These are phyloP conservation scores for Chaetomium sp. DNA, from an alignment of 2,329 filamentous ascomycete species.

Conservation along the genomic window DNA sequence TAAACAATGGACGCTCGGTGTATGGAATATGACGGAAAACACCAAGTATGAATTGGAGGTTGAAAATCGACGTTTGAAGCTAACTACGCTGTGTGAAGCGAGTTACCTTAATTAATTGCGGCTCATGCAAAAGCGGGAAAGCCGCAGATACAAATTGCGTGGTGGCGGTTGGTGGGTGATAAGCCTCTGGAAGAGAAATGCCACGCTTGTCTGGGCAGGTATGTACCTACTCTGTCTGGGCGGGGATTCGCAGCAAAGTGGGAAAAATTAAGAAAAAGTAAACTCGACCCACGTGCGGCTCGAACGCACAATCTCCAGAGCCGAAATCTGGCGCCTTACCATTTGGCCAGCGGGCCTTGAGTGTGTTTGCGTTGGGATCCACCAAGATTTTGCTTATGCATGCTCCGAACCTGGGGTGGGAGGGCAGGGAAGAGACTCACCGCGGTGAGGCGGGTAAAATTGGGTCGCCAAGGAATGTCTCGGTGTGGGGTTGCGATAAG, in stretches of 20 bases:
- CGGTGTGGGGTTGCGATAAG: slow-evolving; percentile 16
- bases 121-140: background rate
- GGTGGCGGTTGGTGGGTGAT: background rate
- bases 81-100: background rate
- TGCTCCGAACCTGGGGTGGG: background rate
- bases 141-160: background rate
- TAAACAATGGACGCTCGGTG: no score
- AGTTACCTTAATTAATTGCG: background rate
- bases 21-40: no score
- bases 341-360: slow-evolving; percentile 24
- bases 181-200: no score
- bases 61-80: background rate
- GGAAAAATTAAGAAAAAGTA: slow-evolving; percentile 6
- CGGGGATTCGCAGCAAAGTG: background rate
- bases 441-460: slow-evolving; percentile 14
- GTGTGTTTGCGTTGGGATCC: background rate
- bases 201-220: no score
- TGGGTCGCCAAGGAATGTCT: slow-evolving; percentile 3
- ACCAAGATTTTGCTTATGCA: background rate
- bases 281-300: slow-evolving; percentile 23
- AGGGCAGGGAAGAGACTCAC: background rate
- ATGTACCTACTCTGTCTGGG: no score
- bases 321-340: slow-evolving; percentile 27
- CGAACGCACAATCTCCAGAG: slow-evolving; percentile 27
- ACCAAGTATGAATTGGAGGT: no score